Evolutionary conservation across 164 flowering plant genomes (phyloP).

Genomic region (Piper longum): DNA sequence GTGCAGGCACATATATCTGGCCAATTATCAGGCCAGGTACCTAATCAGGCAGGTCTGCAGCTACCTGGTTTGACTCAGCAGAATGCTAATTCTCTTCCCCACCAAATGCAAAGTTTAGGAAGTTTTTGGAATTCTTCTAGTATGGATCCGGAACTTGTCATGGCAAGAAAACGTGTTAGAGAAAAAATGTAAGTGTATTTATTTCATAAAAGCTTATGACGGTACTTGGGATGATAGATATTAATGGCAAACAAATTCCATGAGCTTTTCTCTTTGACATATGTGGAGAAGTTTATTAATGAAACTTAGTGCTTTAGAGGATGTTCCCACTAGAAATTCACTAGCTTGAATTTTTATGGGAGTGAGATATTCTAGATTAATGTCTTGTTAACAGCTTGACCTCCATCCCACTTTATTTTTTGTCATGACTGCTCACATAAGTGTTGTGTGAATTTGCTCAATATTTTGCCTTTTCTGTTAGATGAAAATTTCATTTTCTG

Average conservation of each 20-base stretch:
- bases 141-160: conserved; percentile 36
- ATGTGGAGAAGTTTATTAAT: background rate
- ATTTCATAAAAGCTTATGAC: no score
- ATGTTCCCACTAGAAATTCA: background rate
- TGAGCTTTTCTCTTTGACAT: background rate
- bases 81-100: conserved; percentile 38
- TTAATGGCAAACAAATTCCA: background rate
- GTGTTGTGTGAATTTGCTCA: background rate
- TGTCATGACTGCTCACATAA: background rate
- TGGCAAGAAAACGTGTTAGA: conserved; percentile 29
- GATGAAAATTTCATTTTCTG: no score
- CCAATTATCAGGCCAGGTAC: conserved; percentile 65
- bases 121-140: background rate
- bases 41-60: conserved; percentile 46
- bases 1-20: conserved; percentile 40
- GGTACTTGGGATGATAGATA: background rate
- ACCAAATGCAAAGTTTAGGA: conserved; percentile 18
- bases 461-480: no score
- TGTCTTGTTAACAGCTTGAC: background rate
- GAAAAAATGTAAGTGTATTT: conserved; percentile 52
- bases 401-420: no score
- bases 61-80: conserved; percentile 47
- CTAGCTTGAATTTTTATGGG: background rate
- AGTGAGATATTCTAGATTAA: background rate
- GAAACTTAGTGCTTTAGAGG: background rate